phyloP scores from a whole-genome alignment of 2,329 filamentous ascomycete genomes.

The Celoporthe dispersa region DNA sequence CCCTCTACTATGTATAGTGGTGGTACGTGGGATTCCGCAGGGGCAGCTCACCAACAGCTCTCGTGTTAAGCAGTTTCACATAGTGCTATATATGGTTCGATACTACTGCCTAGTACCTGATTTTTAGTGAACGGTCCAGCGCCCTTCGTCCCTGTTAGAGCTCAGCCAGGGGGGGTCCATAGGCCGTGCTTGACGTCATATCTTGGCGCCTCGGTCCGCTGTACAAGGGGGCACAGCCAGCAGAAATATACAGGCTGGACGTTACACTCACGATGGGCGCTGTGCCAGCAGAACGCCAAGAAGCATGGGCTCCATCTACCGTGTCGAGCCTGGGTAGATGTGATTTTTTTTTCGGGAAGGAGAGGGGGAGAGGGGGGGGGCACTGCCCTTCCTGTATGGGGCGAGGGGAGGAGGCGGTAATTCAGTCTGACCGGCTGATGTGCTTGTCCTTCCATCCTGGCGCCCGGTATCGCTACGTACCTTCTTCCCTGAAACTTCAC shows the following conservation, averaged over 20 bases:
- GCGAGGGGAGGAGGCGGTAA: not conserved
- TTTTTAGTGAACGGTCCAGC: not conserved
- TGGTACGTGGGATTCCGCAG: not conserved
- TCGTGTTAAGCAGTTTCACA: not conserved
- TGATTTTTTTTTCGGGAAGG: too few species aligned
- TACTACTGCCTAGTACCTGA: not conserved
- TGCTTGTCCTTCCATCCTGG: not conserved
- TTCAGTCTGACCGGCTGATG: not conserved
- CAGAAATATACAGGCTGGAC: not conserved
- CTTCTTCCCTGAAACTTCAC: not conserved
- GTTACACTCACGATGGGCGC: not conserved
- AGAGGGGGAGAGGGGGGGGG: too few species aligned
- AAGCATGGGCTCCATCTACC: not conserved
- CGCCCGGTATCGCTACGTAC: not conserved
- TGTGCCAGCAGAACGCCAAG: conserved; percentile 2
- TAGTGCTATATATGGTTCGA: not conserved
- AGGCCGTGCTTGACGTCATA: conserved; percentile 1
- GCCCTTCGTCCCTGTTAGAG: not conserved
- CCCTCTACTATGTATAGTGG: not conserved
- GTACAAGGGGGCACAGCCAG: not conserved
- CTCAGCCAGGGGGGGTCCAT: not conserved
- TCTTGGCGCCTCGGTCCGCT: not conserved
- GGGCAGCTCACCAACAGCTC: too few species aligned
- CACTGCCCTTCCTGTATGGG: too few species aligned
- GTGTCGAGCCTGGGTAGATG: not conserved